Evolutionary conservation across 306 rosid genomes (phyloP).

Genomic region (Quercus variabilis): DNA sequence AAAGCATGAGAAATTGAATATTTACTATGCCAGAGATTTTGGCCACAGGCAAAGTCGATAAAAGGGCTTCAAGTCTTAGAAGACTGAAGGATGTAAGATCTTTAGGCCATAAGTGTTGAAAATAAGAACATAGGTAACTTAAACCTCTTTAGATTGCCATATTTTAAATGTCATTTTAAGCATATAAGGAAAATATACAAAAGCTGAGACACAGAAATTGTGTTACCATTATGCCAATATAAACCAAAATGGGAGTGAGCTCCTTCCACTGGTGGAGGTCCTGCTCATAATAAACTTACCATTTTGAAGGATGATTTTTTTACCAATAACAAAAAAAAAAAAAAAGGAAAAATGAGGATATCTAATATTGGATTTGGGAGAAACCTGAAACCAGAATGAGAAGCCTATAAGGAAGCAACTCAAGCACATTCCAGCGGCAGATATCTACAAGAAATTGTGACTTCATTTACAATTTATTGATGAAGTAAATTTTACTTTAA

Average conservation of each 20-base stretch:
- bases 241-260: slow-evolving; percentile 58
- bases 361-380: background rate
- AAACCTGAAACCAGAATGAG: slow-evolving; percentile 68
- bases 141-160: too few species aligned
- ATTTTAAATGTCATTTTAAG: background rate
- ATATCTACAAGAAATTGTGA: slow-evolving; percentile 28
- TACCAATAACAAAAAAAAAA: background rate
- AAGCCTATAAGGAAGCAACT: slow-evolving; percentile 58
- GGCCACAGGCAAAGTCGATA: background rate
- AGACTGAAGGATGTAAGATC: background rate
- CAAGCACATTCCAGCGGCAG: slow-evolving; percentile 69
- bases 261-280: slow-evolving; percentile 48
- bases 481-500: background rate
- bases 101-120: too few species aligned
- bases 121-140: too few species aligned
- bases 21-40: background rate
- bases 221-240: slow-evolving; percentile 73
- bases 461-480: background rate
- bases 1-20: background rate
- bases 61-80: background rate
- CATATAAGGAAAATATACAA: background rate
- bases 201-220: background rate
- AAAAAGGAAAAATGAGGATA: background rate
- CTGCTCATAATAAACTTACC: slow-evolving; percentile 31
- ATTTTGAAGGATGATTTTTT: background rate